Base-by-base conservation (phyloP, 2,329 filamentous ascomycete genomes). In the Tolypocladium capitatum region DNA sequence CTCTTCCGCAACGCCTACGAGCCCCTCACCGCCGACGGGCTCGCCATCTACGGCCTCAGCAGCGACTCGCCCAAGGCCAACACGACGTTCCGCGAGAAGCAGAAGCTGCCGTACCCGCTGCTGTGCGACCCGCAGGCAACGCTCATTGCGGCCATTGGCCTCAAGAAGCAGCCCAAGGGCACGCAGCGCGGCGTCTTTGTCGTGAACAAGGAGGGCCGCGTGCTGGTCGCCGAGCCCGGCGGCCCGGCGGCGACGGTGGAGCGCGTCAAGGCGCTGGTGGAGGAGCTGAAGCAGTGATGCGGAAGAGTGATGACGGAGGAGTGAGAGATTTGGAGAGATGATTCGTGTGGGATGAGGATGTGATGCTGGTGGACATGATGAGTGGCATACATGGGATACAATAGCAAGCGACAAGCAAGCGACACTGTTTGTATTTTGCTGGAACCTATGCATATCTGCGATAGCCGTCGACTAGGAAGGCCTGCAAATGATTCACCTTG, bases 31-130 rank as follows among this genome's bases (percentile, higher is more conserved):
- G 76, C 80, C 28, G 84, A 80, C 48, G 91, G 91, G 9, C 79
- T 94, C 51, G 76, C 82, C 61, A 88, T 98, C 68, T 97, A 87
- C 64, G 92, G 92, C 48, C 81, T 98, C 45, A 94, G 86, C 52
- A 79, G 79, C 56, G 92, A 97, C 70, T 85, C 82, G 43, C 81
- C 88, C 59, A 94, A 92, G 69, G 81, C 88, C 59, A 98, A 98
- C 72, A 90, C 86, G 24, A 87, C 80, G 42, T 98, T 97, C 76
- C 85, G 88, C 68, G 83, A 81, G 36, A 95, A 94, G 72, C 87
- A 97, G 66, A 87, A 84, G 53, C 78, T 97, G 47, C 86, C 84
- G 5, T 98, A 95, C 66, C 73, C 84, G 33, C 79, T 98, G 42
- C 78, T 98, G 36, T 97, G 90, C 69, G 90, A 98, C 64, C 77